Evolutionary conservation across 192 early-diverging fungal species (phyloP).

Genomic region (Linnemannia hyalina): DNA sequence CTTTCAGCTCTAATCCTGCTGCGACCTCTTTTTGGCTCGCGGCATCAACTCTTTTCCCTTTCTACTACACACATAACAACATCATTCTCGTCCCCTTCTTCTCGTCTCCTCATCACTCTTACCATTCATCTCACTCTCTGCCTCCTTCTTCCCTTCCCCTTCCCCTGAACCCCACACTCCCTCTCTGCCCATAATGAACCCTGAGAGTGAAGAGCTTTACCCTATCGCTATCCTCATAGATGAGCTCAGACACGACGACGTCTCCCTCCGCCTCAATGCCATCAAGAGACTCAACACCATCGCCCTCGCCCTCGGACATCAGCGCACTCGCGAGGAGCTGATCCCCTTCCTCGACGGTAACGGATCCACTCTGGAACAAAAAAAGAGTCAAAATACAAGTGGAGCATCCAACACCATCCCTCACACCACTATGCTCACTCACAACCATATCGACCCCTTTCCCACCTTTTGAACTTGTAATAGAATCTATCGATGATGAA

Average conservation of each 20-base stretch:
- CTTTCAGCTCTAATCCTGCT: no score
- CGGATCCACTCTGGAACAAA: background rate
- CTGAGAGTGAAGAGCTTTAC: constrained; percentile 70
- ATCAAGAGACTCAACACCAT: constrained; percentile 86
- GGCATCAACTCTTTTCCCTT: constrained; percentile 2
- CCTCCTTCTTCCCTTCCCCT: background rate
- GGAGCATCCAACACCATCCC: background rate
- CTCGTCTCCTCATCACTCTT: background rate
- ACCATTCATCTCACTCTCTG: background rate
- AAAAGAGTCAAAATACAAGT: background rate
- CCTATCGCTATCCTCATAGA: constrained; percentile 93
- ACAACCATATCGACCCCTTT: background rate
- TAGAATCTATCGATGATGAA: constrained; percentile 99
- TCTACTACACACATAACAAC: background rate
- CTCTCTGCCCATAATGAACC: constrained; percentile 49
- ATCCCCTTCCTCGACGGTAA: constrained; percentile 98
- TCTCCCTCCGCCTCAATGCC: constrained; percentile 84
- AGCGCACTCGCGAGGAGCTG: constrained; percentile 95
- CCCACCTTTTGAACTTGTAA: background rate
- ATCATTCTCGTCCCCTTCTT: background rate
- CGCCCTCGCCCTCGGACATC: constrained; percentile 93
- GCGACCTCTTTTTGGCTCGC: background rate
- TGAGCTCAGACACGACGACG: constrained; percentile 95
- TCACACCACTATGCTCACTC: background rate
- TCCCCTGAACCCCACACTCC: background rate